Base-by-base conservation (phyloP, 208 protist genomes). In the Plasmodiophora brassicae region DNA sequence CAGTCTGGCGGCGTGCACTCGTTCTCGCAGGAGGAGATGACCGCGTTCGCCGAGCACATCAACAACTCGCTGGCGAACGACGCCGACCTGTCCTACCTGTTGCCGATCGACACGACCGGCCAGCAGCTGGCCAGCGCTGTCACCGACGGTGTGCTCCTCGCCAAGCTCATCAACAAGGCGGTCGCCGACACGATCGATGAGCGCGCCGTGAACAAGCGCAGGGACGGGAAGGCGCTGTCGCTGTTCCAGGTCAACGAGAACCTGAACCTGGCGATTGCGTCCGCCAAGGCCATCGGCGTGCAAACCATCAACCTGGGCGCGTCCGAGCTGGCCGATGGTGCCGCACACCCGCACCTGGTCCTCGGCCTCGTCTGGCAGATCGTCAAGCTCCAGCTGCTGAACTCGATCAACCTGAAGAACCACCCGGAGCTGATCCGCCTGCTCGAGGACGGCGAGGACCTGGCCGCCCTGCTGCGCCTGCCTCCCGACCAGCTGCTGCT, bases 371-470 rank as follows among this genome's bases (percentile, higher is more conserved):
- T 86, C 14, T 86, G 84, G 84, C 84, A 86, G 43, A 36, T 93
- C 20, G 45, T 93, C 54, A 91, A 92, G 28, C 38, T 90, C 35
- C 38, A 45, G 25, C 25, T 93, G 20, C 10, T 91, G 0, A 88
- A 72, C 38, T n/a, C 35, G 22, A 92, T 93, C 84, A 90, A 92
- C 25, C 46, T 93, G 36, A 46, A 32, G 39, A 1, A 44, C 20
- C 91, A 94, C 54, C 92, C 92, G 71, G 91, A 94, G 46, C 84
- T 93, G 44, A 85, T 92, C 78, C 39, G 85, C 86, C 78, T 93
- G 25, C 38, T 94, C 28, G 90, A 94, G 65, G 46, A 91, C 43
- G 90, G 91, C 41, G 92, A 93, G 39, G 60, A 46, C 54, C 25
- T 93, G 28, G 88, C 93, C 28, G 39, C 83, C 22, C 91, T 93